These are phyloP conservation scores for Ceratobasidium sp. DNA, from an alignment of 1,284 basidiomycete species.

Conservation along the genomic window DNA sequence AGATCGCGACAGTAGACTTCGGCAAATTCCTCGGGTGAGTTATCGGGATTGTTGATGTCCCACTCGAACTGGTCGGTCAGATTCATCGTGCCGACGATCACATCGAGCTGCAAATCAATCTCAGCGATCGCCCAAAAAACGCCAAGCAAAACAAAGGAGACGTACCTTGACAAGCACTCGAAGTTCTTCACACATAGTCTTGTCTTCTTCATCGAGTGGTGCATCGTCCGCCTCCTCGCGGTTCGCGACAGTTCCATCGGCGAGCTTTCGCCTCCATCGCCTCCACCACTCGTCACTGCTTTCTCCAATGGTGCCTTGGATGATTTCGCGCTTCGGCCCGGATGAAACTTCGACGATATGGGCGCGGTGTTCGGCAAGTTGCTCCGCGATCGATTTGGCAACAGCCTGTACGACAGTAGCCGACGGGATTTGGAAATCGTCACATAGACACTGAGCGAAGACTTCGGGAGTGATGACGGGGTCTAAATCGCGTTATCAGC, in stretches of 20 bases:
- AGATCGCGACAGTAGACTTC: conserved; percentile 88
- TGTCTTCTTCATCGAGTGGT: conserved; percentile 60
- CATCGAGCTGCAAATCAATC: conserved; percentile 76
- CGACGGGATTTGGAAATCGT: conserved; percentile 85
- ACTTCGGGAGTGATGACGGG: conserved; percentile 87
- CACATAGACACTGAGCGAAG: conserved; percentile 90
- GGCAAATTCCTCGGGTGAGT: conserved; percentile 93
- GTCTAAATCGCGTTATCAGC: conserved; percentile 62
- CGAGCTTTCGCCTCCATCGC: conserved; percentile 69
- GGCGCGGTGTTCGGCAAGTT: conserved; percentile 79
- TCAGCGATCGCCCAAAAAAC: conserved; percentile 39
- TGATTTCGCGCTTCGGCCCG: conserved; percentile 14
- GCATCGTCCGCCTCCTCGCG: conserved; percentile 51
- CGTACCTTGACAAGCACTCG: conserved; percentile 89
- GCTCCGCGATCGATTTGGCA: conserved; percentile 85
- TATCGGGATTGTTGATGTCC: conserved; percentile 85
- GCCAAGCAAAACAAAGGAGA: conserved; percentile 5
- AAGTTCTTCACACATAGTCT: conserved; percentile 78
- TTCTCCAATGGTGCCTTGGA: conserved; percentile 46
- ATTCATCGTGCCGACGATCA: conserved; percentile 93
- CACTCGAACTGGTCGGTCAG: conserved; percentile 98
- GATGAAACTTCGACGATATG: conserved; percentile 42
- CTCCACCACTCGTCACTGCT: conserved; percentile 73
- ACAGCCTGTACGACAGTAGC: conserved; percentile 77
- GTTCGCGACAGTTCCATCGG: conserved; percentile 51